A percentile compares a stretch with the other conserved stretches of the same genome.
Evolutionary conservation across 2,329 filamentous ascomycete species (phyloP).

Genomic region (Dryadomyces quercivorus): DNA sequence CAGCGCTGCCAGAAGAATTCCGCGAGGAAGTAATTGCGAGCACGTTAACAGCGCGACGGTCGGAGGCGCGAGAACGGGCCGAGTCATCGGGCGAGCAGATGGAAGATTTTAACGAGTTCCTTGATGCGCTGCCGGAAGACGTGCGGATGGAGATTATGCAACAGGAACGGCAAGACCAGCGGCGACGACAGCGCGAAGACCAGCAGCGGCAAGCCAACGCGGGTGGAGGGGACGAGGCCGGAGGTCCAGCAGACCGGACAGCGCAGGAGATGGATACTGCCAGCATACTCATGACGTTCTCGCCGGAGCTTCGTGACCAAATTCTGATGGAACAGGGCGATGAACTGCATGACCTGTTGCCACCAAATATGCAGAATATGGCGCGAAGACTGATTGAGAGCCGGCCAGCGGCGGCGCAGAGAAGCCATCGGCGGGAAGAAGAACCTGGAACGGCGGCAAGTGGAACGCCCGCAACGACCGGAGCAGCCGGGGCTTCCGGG

Average conservation of each 20-base stretch:
- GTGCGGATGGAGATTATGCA: conserved; percentile 83
- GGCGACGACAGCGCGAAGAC: conserved; percentile 75
- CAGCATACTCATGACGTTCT: conserved; percentile 82
- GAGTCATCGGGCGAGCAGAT: conserved; percentile 56
- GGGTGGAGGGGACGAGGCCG: conserved; percentile 3
- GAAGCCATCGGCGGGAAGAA: neutral
- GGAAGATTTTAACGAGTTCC: conserved; percentile 84
- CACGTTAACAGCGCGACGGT: conserved; percentile 71
- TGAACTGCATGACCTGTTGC: conserved; percentile 70
- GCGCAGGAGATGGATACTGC: conserved; percentile 74
- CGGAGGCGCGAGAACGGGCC: conserved; percentile 58
- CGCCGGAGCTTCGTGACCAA: conserved; percentile 71
- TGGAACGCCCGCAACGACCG: neutral
- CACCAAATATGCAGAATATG: conserved; percentile 76
- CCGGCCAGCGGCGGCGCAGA: neutral
- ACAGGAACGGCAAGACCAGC: conserved; percentile 79
- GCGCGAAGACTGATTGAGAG: conserved; percentile 54
- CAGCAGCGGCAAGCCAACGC: neutral
- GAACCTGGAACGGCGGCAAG: neutral
- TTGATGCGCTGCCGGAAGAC: conserved; percentile 83
- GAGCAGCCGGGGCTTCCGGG: neutral
- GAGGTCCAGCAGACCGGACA: conserved; percentile 14
- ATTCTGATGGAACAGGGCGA: conserved; percentile 88
- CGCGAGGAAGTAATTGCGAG: conserved; percentile 92
- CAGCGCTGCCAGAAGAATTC: conserved; percentile 94